These are phyloP conservation scores for Agapanthus africanus DNA, from an alignment of 106 monocot species.

Conservation along the genomic window DNA sequence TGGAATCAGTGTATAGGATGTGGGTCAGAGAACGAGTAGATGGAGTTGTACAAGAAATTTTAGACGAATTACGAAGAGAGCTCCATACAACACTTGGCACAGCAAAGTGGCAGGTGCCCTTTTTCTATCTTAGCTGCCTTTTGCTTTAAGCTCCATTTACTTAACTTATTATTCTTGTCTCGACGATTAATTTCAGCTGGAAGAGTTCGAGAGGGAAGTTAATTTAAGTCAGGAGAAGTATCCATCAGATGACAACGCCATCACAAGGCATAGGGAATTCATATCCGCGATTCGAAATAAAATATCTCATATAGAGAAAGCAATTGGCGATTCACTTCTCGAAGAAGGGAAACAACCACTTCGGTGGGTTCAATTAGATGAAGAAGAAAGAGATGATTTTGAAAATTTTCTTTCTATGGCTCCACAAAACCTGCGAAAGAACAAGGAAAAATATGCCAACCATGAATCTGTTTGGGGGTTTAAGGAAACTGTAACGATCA, in stretches of 20 bases:
- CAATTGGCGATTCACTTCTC: conserved; percentile 19
- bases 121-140: too few relatives aligned
- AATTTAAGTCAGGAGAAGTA: conserved; percentile 26
- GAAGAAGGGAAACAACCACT: conserved; percentile 35
- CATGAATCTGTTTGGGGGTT: neutral
- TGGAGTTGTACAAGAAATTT: conserved; percentile 21
- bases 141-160: neutral
- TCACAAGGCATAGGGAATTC: conserved; percentile 43
- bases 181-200: conserved; percentile 39
- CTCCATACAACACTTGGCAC: conserved; percentile 70
- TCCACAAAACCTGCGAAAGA: conserved; percentile 16
- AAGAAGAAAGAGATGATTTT: conserved; percentile 50
- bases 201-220: conserved; percentile 68
- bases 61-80: conserved; percentile 46
- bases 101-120: conserved; percentile 82
- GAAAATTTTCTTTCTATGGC: conserved; percentile 35
- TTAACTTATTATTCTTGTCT: neutral
- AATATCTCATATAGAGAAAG: conserved; percentile 32
- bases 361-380: conserved; percentile 42
- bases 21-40: conserved; percentile 43
- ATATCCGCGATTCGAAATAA: conserved; percentile 29
- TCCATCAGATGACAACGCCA: conserved; percentile 20
- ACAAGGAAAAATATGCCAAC: conserved; percentile 8
- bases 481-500: conserved; percentile 3
- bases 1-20: conserved; percentile 74